Percentiles rank a stretch among this genome's conserved stretches.
These are phyloP conservation scores for Dendrocalamus latiflorus DNA, from an alignment of 202 grass and related monocot species.

Conservation along the genomic window DNA sequence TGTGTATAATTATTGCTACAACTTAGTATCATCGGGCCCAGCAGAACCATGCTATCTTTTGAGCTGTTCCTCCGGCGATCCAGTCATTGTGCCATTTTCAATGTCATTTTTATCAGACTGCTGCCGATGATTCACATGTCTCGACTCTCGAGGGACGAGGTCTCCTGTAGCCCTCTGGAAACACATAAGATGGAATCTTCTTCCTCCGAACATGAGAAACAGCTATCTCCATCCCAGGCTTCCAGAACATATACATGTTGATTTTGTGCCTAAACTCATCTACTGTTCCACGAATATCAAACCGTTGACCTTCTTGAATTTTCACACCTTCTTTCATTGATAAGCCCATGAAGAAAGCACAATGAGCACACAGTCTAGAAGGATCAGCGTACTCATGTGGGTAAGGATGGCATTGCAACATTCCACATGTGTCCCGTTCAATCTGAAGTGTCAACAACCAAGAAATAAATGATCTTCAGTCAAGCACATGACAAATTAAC, in stretches of 20 bases:
- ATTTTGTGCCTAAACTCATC: conserved; percentile 85
- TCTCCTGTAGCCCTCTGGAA: conserved; percentile 80
- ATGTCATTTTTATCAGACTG: conserved; percentile 32
- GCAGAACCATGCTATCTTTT: conserved; percentile 41
- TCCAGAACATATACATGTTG: conserved; percentile 80
- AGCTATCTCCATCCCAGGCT: conserved; percentile 86
- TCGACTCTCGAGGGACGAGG: conserved; percentile 44
- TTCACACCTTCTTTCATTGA: conserved; percentile 77
- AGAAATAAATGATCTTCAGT: not conserved
- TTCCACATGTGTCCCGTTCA: conserved; percentile 86
- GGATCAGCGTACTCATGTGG: conserved; percentile 76
- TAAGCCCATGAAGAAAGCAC: conserved; percentile 97
- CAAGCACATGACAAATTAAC: not conserved
- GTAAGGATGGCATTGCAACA: conserved; percentile 93
- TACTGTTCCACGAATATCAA: conserved; percentile 92
- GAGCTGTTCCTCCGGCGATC: conserved; percentile 18
- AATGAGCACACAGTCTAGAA: conserved; percentile 66
- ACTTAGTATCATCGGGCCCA: conserved; percentile 27
- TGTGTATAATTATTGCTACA: too few species aligned
- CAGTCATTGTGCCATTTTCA: conserved; percentile 23
- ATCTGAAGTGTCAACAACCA: conserved; percentile 44
- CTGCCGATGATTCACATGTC: conserved; percentile 40
- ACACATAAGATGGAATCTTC: conserved; percentile 77
- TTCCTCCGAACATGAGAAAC: conserved; percentile 89
- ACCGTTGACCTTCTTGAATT: conserved; percentile 73